These are phyloP conservation scores for Colletotrichum tofieldiae DNA, from an alignment of 2,329 filamentous ascomycete species.

Conservation along the genomic window DNA sequence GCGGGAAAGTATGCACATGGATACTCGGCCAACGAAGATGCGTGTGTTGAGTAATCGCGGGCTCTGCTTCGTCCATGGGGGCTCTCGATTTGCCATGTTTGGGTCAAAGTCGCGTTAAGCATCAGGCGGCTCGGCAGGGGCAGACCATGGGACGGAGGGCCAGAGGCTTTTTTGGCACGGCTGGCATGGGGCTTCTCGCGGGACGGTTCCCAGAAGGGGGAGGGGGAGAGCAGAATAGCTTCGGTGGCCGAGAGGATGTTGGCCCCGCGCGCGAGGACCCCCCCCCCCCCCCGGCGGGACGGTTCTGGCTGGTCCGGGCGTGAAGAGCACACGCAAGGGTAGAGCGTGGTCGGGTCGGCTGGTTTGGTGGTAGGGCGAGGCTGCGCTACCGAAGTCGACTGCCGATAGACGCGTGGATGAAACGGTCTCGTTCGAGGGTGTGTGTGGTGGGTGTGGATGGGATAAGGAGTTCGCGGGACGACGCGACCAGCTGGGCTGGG, in stretches of 20 bases:
- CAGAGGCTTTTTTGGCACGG: not conserved
- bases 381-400: slow-evolving; percentile 24
- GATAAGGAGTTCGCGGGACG: slow-evolving; percentile 3
- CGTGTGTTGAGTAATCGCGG: too few species aligned
- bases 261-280: not conserved
- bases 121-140: not conserved
- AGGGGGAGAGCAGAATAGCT: too few species aligned
- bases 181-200: not conserved
- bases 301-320: not conserved
- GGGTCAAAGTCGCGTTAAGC: slow-evolving; percentile 35
- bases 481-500: too few species aligned
- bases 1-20: too few species aligned
- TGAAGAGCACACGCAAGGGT: not conserved
- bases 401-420: slow-evolving; percentile 38
- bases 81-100: not conserved
- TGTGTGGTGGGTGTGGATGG: slow-evolving; percentile 1
- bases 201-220: too few species aligned
- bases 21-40: too few species aligned
- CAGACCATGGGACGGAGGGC: too few species aligned
- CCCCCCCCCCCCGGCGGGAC: not conserved
- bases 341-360: not conserved
- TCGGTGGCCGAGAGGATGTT: too few species aligned
- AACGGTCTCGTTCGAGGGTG: slow-evolving; percentile 33
- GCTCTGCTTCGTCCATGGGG: too few species aligned
- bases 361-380: not conserved